A percentile compares a stretch with the other conserved stretches of the same genome.
phyloP scores from a whole-genome alignment of 768 basidiomycete species.

The Serendipita sp. region DNA sequence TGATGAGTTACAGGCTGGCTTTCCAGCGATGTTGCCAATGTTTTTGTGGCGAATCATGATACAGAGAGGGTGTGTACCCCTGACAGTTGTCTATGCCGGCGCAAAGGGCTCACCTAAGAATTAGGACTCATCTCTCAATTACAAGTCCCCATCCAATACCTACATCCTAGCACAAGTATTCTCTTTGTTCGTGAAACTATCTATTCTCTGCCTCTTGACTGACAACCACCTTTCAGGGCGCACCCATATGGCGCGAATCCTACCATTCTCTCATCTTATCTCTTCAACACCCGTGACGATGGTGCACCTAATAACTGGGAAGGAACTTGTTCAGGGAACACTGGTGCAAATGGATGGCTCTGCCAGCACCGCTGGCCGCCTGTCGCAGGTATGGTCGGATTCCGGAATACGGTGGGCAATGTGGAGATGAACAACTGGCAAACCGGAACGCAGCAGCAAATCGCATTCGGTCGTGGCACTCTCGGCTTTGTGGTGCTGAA shows the following conservation, averaged over 20 bases:
- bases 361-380: slow-evolving; percentile 49
- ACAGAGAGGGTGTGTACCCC: slow-evolving; percentile 34
- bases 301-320: slow-evolving; percentile 45
- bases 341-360: slow-evolving; percentile 40
- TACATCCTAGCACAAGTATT: slow-evolving; percentile 45
- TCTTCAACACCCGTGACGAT: slow-evolving; percentile 25
- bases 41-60: slow-evolving; percentile 51
- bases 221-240: slow-evolving; percentile 18
- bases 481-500: slow-evolving; percentile 52
- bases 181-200: slow-evolving; percentile 24
- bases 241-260: slow-evolving; percentile 47
- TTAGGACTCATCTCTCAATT: slow-evolving; percentile 40
- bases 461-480: slow-evolving; percentile 48
- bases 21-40: slow-evolving; percentile 35
- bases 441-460: slow-evolving; percentile 38
- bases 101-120: background rate
- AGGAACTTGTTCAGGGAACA: slow-evolving; percentile 34
- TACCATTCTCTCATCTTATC: slow-evolving; percentile 43
- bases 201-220: background rate
- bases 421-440: slow-evolving; percentile 34
- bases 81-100: background rate
- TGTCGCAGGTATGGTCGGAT: slow-evolving; percentile 33
- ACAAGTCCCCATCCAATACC: slow-evolving; percentile 45
- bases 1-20: slow-evolving; percentile 35
- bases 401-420: slow-evolving; percentile 8